Percentiles rank a stretch among this genome's conserved stretches.
phyloP scores from a whole-genome alignment of 2,329 filamentous ascomycete species.

The Diaporthe sp. region DNA sequence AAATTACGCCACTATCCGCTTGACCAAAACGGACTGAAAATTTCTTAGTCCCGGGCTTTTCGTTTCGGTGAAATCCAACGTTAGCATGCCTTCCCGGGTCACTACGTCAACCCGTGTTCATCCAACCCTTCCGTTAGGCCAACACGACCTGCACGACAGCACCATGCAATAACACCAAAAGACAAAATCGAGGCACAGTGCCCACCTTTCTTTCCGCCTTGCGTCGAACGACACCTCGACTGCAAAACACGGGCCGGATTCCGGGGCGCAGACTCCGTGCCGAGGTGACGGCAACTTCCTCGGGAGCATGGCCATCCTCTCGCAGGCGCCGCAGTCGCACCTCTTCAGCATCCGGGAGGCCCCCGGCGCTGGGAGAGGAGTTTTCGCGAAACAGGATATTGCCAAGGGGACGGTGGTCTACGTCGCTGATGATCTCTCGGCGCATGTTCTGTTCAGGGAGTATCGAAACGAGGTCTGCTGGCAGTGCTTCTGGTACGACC shows the following conservation, averaged over 20 bases:
- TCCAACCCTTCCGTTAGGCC: not conserved
- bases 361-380: conserved; percentile 34
- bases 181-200: not conserved
- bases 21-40: conserved; percentile 14
- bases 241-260: not conserved
- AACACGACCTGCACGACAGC: not conserved
- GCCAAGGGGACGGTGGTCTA: conserved; percentile 1
- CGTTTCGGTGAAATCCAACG: not conserved
- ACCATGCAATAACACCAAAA: not conserved
- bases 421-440: conserved; percentile 30
- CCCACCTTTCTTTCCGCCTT: not conserved
- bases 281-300: not conserved
- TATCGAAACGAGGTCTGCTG: conserved; percentile 39
- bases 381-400: conserved; percentile 23
- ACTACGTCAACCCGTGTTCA: conserved; percentile 1
- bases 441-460: conserved; percentile 34
- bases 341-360: conserved; percentile 28
- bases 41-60: conserved; percentile 10
- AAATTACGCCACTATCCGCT: conserved; percentile 28
- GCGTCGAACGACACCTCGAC: not conserved
- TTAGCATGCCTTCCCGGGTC: no score
- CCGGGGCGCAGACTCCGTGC: not conserved
- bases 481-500: conserved; percentile 37
- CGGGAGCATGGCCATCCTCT: conserved; percentile 1
- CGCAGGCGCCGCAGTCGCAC: not conserved